Conservation (phyloP, 1,284 basidiomycete species). For the Sphaerobolus stellatus region DNA sequence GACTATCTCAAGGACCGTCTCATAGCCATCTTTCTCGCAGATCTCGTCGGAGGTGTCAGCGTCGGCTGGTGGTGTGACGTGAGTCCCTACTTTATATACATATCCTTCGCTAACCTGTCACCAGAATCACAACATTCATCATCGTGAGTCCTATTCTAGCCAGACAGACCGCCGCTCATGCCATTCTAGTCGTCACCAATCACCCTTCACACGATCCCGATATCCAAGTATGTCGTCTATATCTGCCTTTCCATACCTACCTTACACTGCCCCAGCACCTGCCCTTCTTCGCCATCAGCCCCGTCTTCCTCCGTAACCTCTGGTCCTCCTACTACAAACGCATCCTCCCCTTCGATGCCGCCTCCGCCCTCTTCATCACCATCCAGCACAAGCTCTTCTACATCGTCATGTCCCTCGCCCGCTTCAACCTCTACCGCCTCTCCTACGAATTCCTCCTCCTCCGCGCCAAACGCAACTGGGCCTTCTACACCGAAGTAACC, state of each 20-base stretch:
- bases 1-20: conserved; percentile 81
- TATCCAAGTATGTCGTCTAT: conserved; percentile 35
- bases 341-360: conserved; percentile 76
- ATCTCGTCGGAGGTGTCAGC: conserved; percentile 90
- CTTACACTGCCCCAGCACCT: conserved; percentile 90
- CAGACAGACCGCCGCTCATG: conserved; percentile 19
- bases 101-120: conserved; percentile 11
- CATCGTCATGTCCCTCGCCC: conserved; percentile 85
- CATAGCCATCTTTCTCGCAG: conserved; percentile 78
- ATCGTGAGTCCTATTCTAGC: conserved; percentile 53
- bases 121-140: conserved; percentile 97
- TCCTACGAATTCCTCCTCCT: conserved; percentile 80
- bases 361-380: conserved; percentile 66
- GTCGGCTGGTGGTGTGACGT: conserved; percentile 98
- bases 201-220: conserved; percentile 90
- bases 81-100: conserved; percentile 36
- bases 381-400: conserved; percentile 95
- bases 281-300: conserved; percentile 94
- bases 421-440: conserved; percentile 93
- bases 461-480: conserved; percentile 63
- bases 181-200: conserved; percentile 82
- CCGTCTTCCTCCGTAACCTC: conserved; percentile 79
- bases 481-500: conserved; percentile 68
- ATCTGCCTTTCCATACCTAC: conserved; percentile 15
- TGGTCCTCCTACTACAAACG: conserved; percentile 97